Evolutionary conservation across 192 early-diverging fungal genomes (phyloP).

Genomic region (Coemansia javaensis): DNA sequence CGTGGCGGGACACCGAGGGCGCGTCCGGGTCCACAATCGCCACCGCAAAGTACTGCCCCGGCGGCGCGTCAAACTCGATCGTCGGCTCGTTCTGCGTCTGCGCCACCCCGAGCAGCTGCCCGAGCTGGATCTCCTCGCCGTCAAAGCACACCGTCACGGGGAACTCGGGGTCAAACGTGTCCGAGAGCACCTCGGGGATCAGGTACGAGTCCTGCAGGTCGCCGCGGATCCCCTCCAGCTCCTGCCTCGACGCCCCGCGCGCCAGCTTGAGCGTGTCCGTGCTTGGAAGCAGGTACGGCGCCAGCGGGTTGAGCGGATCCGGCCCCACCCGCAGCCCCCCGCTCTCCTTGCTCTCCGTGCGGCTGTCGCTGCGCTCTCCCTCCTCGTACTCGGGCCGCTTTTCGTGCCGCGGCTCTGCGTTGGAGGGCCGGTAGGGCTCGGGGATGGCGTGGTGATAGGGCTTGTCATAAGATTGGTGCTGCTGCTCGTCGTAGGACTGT

Average conservation of each 20-base stretch:
- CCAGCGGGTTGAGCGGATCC: conserved; percentile 9
- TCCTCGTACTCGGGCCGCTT: too few relatives aligned
- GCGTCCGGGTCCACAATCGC: conserved; percentile 36
- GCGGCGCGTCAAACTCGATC: conserved; percentile 26
- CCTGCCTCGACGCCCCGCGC: too few relatives aligned
- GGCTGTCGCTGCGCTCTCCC: too few relatives aligned
- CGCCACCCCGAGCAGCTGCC: conserved; percentile 24
- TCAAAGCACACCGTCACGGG: conserved; percentile 11
- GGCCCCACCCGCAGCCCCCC: not conserved
- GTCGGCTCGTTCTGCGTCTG: conserved; percentile 15
- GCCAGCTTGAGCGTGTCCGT: not conserved
- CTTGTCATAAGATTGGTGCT: too few relatives aligned
- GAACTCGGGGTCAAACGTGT: conserved; percentile 24
- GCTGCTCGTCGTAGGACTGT: too few relatives aligned
- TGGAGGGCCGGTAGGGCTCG: too few relatives aligned
- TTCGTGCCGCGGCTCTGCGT: too few relatives aligned
- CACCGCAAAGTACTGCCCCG: conserved; percentile 13
- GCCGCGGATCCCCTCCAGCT: not conserved
- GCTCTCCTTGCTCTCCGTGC: too few relatives aligned
- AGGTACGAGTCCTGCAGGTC: conserved; percentile 7
- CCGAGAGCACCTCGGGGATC: conserved; percentile 19
- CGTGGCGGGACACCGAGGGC: conserved; percentile 16
- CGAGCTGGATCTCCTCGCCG: conserved; percentile 10
- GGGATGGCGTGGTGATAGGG: too few relatives aligned
- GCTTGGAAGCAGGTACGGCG: conserved; percentile 3